Evolutionary conservation across 1,139 yeast species (phyloP).

Genomic region (Suhomyces coccinellae): DNA sequence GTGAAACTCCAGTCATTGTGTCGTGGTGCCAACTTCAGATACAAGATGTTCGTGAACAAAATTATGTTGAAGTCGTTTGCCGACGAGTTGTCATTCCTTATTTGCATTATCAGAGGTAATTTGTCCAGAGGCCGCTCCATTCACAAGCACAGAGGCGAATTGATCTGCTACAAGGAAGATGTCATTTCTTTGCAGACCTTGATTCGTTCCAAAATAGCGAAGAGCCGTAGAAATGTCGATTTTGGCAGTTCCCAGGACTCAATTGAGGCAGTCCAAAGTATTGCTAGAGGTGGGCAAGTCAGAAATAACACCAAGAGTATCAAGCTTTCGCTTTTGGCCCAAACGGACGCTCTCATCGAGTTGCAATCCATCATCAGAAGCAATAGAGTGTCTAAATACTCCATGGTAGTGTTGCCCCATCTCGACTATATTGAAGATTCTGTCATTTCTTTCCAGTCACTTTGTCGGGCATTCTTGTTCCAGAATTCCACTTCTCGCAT

Average conservation of each 20-base stretch:
- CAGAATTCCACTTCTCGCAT: conserved; percentile 13
- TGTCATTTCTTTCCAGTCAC: conserved; percentile 34
- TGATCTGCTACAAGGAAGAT: conserved; percentile 27
- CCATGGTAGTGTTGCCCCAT: conserved; percentile 26
- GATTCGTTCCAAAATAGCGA: conserved; percentile 29
- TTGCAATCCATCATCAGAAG: conserved; percentile 36
- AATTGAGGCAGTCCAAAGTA: conserved; percentile 26
- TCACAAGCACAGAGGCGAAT: conserved; percentile 42
- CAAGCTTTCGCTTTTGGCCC: conserved; percentile 12
- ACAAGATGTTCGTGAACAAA: conserved; percentile 58
- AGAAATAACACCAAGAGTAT: conserved; percentile 15
- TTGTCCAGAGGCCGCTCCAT: conserved; percentile 34
- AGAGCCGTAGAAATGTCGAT: conserved; percentile 14
- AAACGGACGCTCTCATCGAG: conserved; percentile 15
- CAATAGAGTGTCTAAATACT: conserved; percentile 24
- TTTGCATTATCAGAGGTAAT: conserved; percentile 45
- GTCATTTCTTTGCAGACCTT: conserved; percentile 41
- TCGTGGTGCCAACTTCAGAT: conserved; percentile 66
- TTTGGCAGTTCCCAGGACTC: conserved; percentile 12
- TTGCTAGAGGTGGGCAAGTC: conserved; percentile 28
- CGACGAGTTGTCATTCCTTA: conserved; percentile 42
- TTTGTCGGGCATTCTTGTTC: conserved; percentile 23
- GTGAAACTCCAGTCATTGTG: conserved; percentile 59
- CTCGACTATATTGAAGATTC: conserved; percentile 26
- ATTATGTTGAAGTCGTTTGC: conserved; percentile 58